These are phyloP conservation scores for Peronosclerospora sorghi DNA, from an alignment of 352 stramenopile species.

Conservation along the genomic window DNA sequence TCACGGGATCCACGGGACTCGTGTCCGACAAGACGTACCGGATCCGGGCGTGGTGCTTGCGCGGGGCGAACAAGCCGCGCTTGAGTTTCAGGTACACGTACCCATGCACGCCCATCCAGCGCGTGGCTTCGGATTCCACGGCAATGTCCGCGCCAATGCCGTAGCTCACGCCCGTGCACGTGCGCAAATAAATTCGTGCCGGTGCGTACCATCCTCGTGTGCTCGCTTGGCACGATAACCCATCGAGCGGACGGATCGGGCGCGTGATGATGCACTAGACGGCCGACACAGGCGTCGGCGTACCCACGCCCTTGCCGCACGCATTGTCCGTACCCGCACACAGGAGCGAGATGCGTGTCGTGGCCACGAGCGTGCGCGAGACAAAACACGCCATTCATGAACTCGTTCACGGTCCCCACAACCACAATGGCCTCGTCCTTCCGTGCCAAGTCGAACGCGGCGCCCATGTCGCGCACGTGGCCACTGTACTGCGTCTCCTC, in stretches of 20 bases:
- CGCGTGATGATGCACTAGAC: slow-evolving; percentile 77
- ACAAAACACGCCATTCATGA: slow-evolving; percentile 77
- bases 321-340: slow-evolving; percentile 67
- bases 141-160: slow-evolving; percentile 67
- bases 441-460: slow-evolving; percentile 32
- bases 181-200: slow-evolving; percentile 58
- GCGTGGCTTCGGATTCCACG: slow-evolving; percentile 55
- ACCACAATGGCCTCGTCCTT: slow-evolving; percentile 75
- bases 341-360: slow-evolving; percentile 57
- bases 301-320: slow-evolving; percentile 63
- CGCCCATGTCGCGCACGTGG: slow-evolving; percentile 63
- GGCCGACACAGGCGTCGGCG: slow-evolving; percentile 44
- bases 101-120: slow-evolving; percentile 58
- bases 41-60: background rate
- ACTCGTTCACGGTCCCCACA: slow-evolving; percentile 76
- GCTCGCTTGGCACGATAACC: slow-evolving; percentile 43
- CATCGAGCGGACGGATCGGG: slow-evolving; percentile 69
- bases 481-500: slow-evolving; percentile 64
- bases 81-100: slow-evolving; percentile 71
- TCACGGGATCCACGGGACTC: slow-evolving; percentile 25
- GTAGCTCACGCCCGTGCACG: slow-evolving; percentile 65
- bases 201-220: slow-evolving; percentile 33
- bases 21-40: slow-evolving; percentile 48
- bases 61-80: slow-evolving; percentile 27
- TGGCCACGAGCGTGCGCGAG: slow-evolving; percentile 61